Percentiles rank a stretch among this genome's conserved stretches.
Conservation (phyloP, 1,139 yeast species). For the Geotrichum candidum region DNA sequence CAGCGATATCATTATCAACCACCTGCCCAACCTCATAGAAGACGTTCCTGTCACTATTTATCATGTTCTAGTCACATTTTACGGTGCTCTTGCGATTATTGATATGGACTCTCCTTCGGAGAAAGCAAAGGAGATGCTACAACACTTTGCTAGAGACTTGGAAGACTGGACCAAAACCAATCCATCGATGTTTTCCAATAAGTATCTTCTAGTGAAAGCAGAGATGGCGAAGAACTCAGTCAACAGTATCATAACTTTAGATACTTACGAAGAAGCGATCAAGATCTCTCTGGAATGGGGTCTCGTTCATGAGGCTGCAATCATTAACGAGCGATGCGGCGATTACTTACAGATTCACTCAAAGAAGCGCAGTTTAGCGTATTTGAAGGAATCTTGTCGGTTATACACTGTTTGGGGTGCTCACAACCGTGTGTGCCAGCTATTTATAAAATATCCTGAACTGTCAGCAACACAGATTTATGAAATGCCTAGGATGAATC, state of each 20-base stretch:
- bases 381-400: constrained; percentile 30
- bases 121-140: constrained; percentile 21
- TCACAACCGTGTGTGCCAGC: constrained; percentile 27
- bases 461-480: constrained; percentile 19
- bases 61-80: constrained; percentile 30
- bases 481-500: constrained; percentile 23
- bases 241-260: constrained; percentile 40
- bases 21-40: constrained; percentile 26
- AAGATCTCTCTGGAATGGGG: constrained; percentile 36
- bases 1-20: constrained; percentile 25
- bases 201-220: constrained; percentile 38
- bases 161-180: constrained; percentile 37
- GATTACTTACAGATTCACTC: constrained; percentile 41
- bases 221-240: constrained; percentile 27
- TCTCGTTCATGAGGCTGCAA: constrained; percentile 41
- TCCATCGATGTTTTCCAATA: constrained; percentile 39
- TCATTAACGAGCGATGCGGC: constrained; percentile 44
- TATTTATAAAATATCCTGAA: constrained; percentile 26
- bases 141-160: constrained; percentile 29
- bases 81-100: constrained; percentile 30
- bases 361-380: constrained; percentile 27
- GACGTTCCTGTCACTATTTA: constrained; percentile 29
- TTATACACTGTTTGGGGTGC: constrained; percentile 35
- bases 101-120: constrained; percentile 24
- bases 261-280: constrained; percentile 45